Evolutionary conservation across 208 protist species (phyloP), one percentile per base, ranked within the genome.

Genomic region (Leishmania arabica): DNA sequence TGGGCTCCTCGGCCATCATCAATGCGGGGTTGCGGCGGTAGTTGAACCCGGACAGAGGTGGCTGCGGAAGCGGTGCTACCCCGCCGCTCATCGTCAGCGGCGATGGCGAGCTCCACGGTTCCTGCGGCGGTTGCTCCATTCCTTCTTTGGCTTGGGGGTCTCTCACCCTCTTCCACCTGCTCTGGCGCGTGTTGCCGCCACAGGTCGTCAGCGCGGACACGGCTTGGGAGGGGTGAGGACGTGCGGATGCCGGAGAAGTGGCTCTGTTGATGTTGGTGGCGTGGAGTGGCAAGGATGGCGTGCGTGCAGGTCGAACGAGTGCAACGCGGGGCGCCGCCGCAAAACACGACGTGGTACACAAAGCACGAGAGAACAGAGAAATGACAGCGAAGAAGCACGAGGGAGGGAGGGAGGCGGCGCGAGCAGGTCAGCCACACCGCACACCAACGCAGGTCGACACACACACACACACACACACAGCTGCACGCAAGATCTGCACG

Each of bases 31-130:
- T 64, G 21, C 82, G 82, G 13, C 49, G 53, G 82, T 74, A 85
- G 77, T 85, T 85, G 77, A 77, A 85, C 49, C 77, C 70, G 77
- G 47, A 64, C 56, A 47, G 56, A 49, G 37, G 56, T 51, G 53
- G 74, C 11, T 15, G 74, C 11, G 49, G 47, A 31, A 15, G 40
- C 66, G 42, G 19, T 51, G 70, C 70, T 56, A 31, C 3, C 24
- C 53, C 47, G 47, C n/a, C 70, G 13, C 49, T 65, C 37, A 27
- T 78, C 9, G 51, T 66, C 31, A 42, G 45, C 27, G 74, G 24
- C 31, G 45, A 53, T 31, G 13, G 45, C 27, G 69, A 73, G 69
- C 69, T 49, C 69, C 69, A 73, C 42, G 31, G 42, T 21, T 49
- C 69, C n/a, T 8, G 24, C 27, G 69, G 13, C 8, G 45, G 27